Evolutionary conservation across 2,329 filamentous ascomycete species (phyloP).

Genomic region (Aurifilum marmelostoma): DNA sequence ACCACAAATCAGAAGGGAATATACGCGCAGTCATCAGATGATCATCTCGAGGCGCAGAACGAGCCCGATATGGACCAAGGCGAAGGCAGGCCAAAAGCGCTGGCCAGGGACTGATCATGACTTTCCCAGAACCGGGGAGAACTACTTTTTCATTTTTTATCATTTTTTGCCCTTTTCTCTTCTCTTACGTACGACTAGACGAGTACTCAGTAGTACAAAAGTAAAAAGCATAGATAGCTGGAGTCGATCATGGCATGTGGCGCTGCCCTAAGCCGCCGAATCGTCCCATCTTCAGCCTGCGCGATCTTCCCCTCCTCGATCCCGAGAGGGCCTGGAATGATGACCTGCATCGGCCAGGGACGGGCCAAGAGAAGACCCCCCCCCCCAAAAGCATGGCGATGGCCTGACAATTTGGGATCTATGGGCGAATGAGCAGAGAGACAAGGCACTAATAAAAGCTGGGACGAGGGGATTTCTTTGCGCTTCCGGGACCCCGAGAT

Average conservation of each 20-base stretch:
- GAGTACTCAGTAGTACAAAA: not conserved
- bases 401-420: not conserved
- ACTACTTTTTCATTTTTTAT: not conserved
- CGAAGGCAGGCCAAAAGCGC: not conserved
- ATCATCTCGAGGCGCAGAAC: not conserved
- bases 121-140: not conserved
- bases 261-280: not conserved
- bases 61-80: not conserved
- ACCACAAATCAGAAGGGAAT: not conserved
- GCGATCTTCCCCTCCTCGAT: not conserved
- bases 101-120: not conserved
- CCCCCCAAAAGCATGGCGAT: not conserved
- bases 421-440: not conserved
- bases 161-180: too few relatives aligned
- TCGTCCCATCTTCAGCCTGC: not conserved
- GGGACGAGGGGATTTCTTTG: too few relatives aligned
- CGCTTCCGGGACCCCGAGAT: not conserved
- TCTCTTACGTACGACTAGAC: not conserved
- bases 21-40: not conserved
- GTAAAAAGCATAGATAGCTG: not conserved
- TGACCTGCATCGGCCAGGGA: not conserved
- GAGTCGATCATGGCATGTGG: not conserved
- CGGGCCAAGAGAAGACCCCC: not conserved
- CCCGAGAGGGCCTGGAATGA: not conserved
- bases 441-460: not conserved